phyloP scores from a whole-genome alignment of 768 basidiomycete genomes.

The Trametes villosa region DNA sequence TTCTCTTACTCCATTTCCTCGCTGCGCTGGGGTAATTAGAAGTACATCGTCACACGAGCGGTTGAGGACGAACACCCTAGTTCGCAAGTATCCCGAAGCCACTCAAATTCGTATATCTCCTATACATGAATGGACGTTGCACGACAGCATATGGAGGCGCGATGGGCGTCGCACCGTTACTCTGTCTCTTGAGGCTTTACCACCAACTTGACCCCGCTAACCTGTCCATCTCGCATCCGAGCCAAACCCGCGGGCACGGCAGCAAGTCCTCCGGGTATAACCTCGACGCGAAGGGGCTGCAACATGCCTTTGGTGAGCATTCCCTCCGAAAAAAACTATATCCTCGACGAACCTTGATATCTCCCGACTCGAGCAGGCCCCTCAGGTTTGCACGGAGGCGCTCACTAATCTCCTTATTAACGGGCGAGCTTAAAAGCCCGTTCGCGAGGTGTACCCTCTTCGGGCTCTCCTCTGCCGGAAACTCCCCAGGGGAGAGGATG shows the following conservation, averaged over 20 bases:
- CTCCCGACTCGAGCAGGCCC: conserved; percentile 16
- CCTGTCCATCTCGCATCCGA: conserved; percentile 38
- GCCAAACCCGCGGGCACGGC: conserved; percentile 44
- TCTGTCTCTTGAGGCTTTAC: conserved; percentile 45
- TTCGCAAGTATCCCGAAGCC: too few species aligned
- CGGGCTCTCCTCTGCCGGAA: background rate
- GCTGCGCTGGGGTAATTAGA: too few species aligned
- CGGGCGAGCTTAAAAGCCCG: conserved; percentile 1
- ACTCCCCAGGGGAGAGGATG: conserved; percentile 7
- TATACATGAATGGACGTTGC: too few species aligned
- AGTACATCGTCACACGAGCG: too few species aligned
- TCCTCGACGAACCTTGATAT: conserved; percentile 18
- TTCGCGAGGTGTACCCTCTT: conserved; percentile 10
- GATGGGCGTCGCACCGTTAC: background rate
- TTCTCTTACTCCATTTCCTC: background rate
- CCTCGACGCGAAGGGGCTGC: conserved; percentile 49
- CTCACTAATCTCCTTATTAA: conserved; percentile 2
- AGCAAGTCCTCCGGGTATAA: conserved; percentile 45
- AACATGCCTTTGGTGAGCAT: background rate
- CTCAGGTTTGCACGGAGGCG: conserved; percentile 15
- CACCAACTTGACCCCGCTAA: conserved; percentile 51
- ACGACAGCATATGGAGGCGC: background rate
- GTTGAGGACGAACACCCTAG: too few species aligned
- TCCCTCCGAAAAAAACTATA: background rate
- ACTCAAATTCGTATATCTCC: too few species aligned